Conservation (phyloP, 2,329 filamentous ascomycete genomes). For the Corniculantispora saksenae region DNA sequence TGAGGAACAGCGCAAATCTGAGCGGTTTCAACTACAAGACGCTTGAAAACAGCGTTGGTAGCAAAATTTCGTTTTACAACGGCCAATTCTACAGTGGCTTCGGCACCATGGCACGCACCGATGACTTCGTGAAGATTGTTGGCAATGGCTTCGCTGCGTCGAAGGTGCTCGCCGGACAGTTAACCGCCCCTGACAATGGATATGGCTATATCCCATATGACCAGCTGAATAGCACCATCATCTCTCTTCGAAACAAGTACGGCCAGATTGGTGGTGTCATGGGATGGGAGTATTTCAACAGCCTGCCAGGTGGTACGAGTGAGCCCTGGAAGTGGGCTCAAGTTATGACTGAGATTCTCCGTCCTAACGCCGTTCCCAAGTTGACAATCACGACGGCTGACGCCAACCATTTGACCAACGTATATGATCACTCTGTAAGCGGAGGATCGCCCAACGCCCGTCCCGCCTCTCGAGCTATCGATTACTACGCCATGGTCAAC, state of each 20-base stretch:
- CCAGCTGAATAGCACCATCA: conserved; percentile 44
- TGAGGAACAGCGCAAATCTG: conserved; percentile 58
- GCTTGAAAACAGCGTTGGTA: conserved; percentile 64
- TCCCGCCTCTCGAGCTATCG: background rate
- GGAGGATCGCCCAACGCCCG: background rate
- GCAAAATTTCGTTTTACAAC: conserved; percentile 78
- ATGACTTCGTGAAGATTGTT: conserved; percentile 48
- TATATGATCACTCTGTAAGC: conserved; percentile 17
- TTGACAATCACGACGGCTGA: conserved; percentile 19
- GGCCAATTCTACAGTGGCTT: conserved; percentile 88
- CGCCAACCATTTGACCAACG: conserved; percentile 18
- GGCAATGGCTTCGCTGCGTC: conserved; percentile 67
- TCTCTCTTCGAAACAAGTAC: conserved; percentile 48
- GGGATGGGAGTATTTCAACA: conserved; percentile 92
- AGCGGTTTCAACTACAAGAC: conserved; percentile 77
- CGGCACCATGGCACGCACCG: conserved; percentile 53
- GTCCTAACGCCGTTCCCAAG: conserved; percentile 24
- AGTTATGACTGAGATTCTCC: conserved; percentile 52
- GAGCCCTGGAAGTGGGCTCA: conserved; percentile 76
- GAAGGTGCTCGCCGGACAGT: conserved; percentile 73
- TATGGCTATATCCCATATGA: conserved; percentile 45
- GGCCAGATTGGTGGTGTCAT: conserved; percentile 78
- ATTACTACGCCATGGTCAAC: conserved; percentile 20
- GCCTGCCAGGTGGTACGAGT: conserved; percentile 57
- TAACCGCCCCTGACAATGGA: conserved; percentile 75